phyloP scores from a whole-genome alignment of 169 alveolate genomes.

The Plasmodium ovale region DNA sequence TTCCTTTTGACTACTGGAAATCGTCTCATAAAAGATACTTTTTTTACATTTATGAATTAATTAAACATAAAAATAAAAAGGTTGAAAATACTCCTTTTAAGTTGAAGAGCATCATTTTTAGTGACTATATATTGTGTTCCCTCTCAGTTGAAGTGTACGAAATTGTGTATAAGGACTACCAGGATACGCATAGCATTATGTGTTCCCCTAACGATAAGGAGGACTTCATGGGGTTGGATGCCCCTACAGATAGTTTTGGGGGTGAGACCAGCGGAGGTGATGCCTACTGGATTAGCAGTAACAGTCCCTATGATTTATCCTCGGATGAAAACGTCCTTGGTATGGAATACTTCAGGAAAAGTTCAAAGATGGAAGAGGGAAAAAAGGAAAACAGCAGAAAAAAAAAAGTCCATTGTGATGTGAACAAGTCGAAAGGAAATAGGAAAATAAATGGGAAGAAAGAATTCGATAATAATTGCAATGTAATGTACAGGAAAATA shows the following conservation, averaged over 20 bases:
- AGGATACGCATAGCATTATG: too few relatives aligned
- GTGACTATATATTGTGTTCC: slow-evolving; percentile 54
- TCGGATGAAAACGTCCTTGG: too few relatives aligned
- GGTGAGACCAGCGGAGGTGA: too few relatives aligned
- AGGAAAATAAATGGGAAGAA: neutral
- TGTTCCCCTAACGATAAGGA: too few relatives aligned
- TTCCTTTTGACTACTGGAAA: slow-evolving; percentile 76
- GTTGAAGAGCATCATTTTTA: slow-evolving; percentile 67
- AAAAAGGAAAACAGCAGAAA: neutral
- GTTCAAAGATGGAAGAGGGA: too few relatives aligned
- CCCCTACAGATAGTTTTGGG: too few relatives aligned
- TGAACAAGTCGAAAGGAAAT: neutral
- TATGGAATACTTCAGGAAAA: too few relatives aligned
- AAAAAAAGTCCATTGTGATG: too few relatives aligned
- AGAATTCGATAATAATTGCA: neutral
- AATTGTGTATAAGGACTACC: slow-evolving; percentile 56
- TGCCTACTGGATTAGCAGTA: too few relatives aligned
- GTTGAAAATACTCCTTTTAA: slow-evolving; percentile 56
- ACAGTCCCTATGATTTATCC: too few relatives aligned
- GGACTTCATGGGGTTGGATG: too few relatives aligned
- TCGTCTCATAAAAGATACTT: slow-evolving; percentile 76
- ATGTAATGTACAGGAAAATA: neutral
- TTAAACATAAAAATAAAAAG: slow-evolving; percentile 69
- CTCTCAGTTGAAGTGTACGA: slow-evolving; percentile 74
- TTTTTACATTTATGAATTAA: slow-evolving; percentile 64